Evolutionary conservation across 768 basidiomycete species (phyloP), one percentile per base, ranked within the genome.

Genomic region (Phlebiopsis flavidoalba): DNA sequence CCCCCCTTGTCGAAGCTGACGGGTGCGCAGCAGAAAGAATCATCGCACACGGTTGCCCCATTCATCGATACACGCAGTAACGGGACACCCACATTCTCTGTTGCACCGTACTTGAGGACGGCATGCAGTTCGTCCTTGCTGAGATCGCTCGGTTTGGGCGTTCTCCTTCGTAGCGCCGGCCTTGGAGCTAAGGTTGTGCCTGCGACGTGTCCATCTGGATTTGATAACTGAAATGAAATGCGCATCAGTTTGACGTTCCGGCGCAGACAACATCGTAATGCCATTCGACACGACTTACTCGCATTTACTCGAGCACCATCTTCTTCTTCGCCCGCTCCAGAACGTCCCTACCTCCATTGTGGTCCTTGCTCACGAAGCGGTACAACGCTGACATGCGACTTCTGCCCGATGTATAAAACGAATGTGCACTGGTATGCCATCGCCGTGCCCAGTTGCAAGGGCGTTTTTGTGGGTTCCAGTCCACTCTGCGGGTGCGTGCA

Each of bases 181-280:
- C 69, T 93, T 94, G 59, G 90, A 88, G 70, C 93, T 88, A 57
- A 99, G 85, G 75, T n/a, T 98, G 93, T 47, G 93, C 92, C 65
- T 98, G 97, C 46, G 95, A 95, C 22, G 97, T 99, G 76, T 99
- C 97, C 91, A 98, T 97, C 76, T 98, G 96, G 75, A n/a, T n/a
- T 98, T 97, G 80, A 99, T 98, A 78, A 99, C 95, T 97, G 72
- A 55, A 55, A 55, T 55, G 53, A 64, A 21, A 31, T 43, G 33
- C 10, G 26, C 15, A 51, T 51, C 53, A 50, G 50, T 17, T 33
- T 62, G 31, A 62, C n/a, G 61, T 31, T 31, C 40, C 54, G 48
- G 54, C 40, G n/a, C 22, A 45, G 54, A 14, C 40, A 3, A 5
- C 8, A 2, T 22, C 59, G 21, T 3, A n/a, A 35, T 31, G 15